Evolutionary conservation across 306 rosid genomes (phyloP).

Genomic region (Medicago lupulina): DNA sequence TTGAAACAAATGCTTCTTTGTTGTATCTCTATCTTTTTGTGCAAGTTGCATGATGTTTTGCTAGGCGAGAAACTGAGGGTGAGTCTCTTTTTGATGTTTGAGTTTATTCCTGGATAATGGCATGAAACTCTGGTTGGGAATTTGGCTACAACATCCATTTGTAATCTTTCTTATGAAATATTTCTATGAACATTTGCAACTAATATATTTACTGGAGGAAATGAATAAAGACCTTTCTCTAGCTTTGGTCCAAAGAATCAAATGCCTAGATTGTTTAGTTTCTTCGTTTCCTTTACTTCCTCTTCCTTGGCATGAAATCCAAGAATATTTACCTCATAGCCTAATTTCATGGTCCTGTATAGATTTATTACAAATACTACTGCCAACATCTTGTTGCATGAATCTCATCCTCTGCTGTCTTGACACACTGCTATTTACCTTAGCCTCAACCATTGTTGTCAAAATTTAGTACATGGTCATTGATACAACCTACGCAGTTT

Average conservation of each 20-base stretch:
- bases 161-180: conserved; percentile 10
- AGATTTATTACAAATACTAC: neutral
- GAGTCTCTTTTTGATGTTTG: conserved; percentile 34
- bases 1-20: conserved; percentile 20
- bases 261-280: conserved; percentile 41
- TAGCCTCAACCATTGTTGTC: neutral
- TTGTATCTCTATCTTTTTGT: conserved; percentile 31
- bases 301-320: conserved; percentile 57
- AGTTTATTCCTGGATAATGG: conserved; percentile 26
- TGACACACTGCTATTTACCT: neutral
- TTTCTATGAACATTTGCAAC: neutral
- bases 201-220: conserved; percentile 44
- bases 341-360: conserved; percentile 6
- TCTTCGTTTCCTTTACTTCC: conserved; percentile 26
- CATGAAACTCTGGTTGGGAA: conserved; percentile 42
- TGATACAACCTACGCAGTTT: neutral
- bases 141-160: conserved; percentile 44
- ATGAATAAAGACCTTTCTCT: conserved; percentile 50
- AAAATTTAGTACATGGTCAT: neutral
- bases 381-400: neutral
- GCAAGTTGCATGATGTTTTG: conserved; percentile 42
- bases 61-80: conserved; percentile 4
- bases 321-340: conserved; percentile 52
- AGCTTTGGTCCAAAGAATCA: conserved; percentile 47
- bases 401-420: neutral